Evolutionary conservation across 768 basidiomycete species (phyloP), one percentile per base, ranked within the genome.

Genomic region (Melanogaster broomeanus): DNA sequence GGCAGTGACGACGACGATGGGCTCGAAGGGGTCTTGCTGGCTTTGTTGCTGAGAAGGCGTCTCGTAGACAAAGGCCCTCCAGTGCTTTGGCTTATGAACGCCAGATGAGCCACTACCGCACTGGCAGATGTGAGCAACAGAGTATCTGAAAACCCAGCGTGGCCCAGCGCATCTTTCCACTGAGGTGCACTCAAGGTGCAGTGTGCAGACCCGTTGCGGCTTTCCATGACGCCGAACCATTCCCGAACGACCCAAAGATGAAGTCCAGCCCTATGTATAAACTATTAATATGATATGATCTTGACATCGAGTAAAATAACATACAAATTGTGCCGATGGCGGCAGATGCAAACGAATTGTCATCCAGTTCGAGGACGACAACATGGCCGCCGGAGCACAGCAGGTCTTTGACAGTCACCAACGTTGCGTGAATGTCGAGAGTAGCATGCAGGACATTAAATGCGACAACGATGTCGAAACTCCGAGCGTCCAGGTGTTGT

Each of bases 381-480:
- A 42, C 7, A 15, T 27, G 16, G 2, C 40, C 40, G 6, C 40
- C 40, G 16, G 40, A 22, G 24, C 9, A 8, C 11, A 42, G 40
- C 21, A 42, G 9, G 0, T 16, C 21, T 3, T 16, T 21, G 16
- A 42, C 22, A 15, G 9, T 42, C 10, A 22, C 2, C 9, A 42
- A 16, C 6, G 21, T 24, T 8, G 10, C 40, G 16, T 16, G 4
- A 25, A 42, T 25, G 16, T 42, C 21, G 6, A 9, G 40, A 42
- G 9, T 12, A 4, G 1, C 6, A 42, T 63, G 58, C 13, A 63
- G 37, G 18, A 57, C 49, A 35, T 63, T 44, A 41, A 59, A 52
- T 8, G 46, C 61, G 18, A 52, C 41, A 33, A 59, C 34, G 25
- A 59, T 54, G 25, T 61, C 55, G 38, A 61, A 42, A 42, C 10